Evolutionary conservation across 192 early-diverging fungal genomes (phyloP).

Genomic region (Backusella liffmaniae): DNA sequence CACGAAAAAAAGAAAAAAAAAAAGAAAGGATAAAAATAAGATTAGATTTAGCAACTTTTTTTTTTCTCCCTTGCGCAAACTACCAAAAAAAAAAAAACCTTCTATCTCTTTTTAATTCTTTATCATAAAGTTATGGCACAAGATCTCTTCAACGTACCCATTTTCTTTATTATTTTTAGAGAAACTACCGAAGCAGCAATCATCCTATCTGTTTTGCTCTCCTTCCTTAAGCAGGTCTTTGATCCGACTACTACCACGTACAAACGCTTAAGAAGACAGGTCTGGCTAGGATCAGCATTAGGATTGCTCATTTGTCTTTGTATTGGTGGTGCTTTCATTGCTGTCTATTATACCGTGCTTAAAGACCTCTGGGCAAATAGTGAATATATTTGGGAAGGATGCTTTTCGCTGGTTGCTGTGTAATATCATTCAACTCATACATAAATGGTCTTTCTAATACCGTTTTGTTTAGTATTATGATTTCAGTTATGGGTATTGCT

Average conservation of each 20-base stretch:
- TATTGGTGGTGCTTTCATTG: slow-evolving; percentile 78
- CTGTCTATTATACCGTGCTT: slow-evolving; percentile 64
- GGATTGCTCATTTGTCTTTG: slow-evolving; percentile 70
- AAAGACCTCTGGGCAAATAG: slow-evolving; percentile 56
- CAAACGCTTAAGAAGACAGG: slow-evolving; percentile 58
- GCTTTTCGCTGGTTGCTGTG: slow-evolving; percentile 44
- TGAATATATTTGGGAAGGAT: slow-evolving; percentile 84
- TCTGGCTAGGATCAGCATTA: slow-evolving; percentile 72
- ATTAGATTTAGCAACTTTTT: neutral
- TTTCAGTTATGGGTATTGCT: slow-evolving; percentile 79
- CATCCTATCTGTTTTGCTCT: slow-evolving; percentile 82
- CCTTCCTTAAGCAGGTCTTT: slow-evolving; percentile 72
- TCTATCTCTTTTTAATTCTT: slow-evolving; percentile 12
- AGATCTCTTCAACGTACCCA: slow-evolving; percentile 62
- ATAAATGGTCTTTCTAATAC: slow-evolving; percentile 3
- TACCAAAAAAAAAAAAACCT: neutral
- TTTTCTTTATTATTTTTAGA: slow-evolving; percentile 77
- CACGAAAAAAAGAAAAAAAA: slow-evolving; percentile 2
- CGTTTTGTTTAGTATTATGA: slow-evolving; percentile 56
- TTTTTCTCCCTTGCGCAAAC: neutral
- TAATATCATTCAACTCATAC: neutral
- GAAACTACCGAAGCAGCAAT: slow-evolving; percentile 75
- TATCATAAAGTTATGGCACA: slow-evolving; percentile 21
- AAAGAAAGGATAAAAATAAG: neutral
- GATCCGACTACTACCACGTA: slow-evolving; percentile 42